These are phyloP conservation scores for Amphirosellinia nigrospora DNA, from an alignment of 495 filamentous ascomycete species.

Conservation along the genomic window DNA sequence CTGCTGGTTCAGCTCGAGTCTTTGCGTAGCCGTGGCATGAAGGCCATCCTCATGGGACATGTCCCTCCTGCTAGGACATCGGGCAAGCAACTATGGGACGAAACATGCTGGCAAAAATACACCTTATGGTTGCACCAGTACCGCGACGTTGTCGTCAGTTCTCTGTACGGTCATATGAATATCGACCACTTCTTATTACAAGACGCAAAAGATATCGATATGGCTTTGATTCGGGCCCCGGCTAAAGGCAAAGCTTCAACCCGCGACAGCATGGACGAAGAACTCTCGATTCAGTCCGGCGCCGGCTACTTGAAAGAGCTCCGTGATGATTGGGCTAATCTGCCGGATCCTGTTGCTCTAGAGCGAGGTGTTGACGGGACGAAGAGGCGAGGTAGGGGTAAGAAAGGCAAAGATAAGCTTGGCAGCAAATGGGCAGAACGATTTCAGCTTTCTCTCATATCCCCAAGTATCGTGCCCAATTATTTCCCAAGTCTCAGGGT, in stretches of 20 bases:
- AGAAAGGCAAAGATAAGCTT: slow-evolving; percentile 60
- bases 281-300: slow-evolving; percentile 67
- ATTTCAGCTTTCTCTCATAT: slow-evolving; percentile 78
- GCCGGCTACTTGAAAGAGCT: slow-evolving; percentile 81
- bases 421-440: slow-evolving; percentile 84
- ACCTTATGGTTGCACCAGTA: slow-evolving; percentile 88
- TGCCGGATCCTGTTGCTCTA: slow-evolving; percentile 64
- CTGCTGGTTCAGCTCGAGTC: slow-evolving; percentile 87
- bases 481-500: slow-evolving; percentile 89
- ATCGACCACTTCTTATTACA: slow-evolving; percentile 97
- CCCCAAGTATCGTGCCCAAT: slow-evolving; percentile 89
- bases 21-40: slow-evolving; percentile 83
- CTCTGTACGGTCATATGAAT: slow-evolving; percentile 96
- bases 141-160: slow-evolving; percentile 82
- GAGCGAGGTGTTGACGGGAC: slow-evolving; percentile 40
- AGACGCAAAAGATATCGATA: slow-evolving; percentile 77
- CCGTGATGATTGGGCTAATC: slow-evolving; percentile 73
- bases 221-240: slow-evolving; percentile 51
- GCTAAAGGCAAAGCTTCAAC: slow-evolving; percentile 40
- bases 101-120: slow-evolving; percentile 98
- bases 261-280: slow-evolving; percentile 54
- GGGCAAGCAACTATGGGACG: slow-evolving; percentile 85
- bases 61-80: slow-evolving; percentile 87
- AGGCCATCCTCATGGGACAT: slow-evolving; percentile 93
- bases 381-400: slow-evolving; percentile 49